These are phyloP conservation scores for Cladorrhinum sp. DNA, from an alignment of 2,329 filamentous ascomycete species.

Conservation along the genomic window DNA sequence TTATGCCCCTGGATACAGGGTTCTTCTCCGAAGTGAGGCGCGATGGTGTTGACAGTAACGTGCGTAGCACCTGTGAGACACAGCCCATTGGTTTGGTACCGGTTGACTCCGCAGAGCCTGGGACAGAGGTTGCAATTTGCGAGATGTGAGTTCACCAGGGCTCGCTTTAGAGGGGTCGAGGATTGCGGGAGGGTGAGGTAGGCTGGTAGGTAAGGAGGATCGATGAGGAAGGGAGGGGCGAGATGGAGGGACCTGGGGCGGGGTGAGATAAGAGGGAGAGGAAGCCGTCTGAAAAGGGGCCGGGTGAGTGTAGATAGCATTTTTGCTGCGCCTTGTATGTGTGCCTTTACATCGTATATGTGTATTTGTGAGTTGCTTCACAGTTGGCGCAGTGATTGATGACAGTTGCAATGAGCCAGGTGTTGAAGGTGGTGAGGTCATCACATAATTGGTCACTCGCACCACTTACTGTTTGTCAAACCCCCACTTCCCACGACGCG, in stretches of 20 bases:
- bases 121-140: slow-evolving; percentile 80
- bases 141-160: slow-evolving; percentile 70
- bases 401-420: background rate
- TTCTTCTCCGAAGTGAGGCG: slow-evolving; percentile 82
- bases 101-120: slow-evolving; percentile 71
- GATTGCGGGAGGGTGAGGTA: slow-evolving; percentile 66
- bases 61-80: slow-evolving; percentile 70
- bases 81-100: slow-evolving; percentile 73
- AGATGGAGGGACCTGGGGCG: slow-evolving; percentile 43
- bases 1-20: slow-evolving; percentile 80
- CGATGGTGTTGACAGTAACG: slow-evolving; percentile 79
- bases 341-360: background rate
- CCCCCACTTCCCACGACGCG: background rate
- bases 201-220: slow-evolving; percentile 68
- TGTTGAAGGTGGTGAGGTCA: background rate
- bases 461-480: background rate
- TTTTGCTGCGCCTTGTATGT: background rate
- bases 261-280: background rate
- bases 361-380: too few relatives aligned
- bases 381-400: too few relatives aligned
- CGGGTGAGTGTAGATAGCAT: background rate
- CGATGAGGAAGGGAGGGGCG: slow-evolving; percentile 66
- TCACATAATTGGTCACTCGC: background rate
- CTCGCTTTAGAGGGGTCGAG: slow-evolving; percentile 71
- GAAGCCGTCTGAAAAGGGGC: background rate